Base-by-base conservation (phyloP, 73 alveolate genomes). In the Effrenium voratum region DNA sequence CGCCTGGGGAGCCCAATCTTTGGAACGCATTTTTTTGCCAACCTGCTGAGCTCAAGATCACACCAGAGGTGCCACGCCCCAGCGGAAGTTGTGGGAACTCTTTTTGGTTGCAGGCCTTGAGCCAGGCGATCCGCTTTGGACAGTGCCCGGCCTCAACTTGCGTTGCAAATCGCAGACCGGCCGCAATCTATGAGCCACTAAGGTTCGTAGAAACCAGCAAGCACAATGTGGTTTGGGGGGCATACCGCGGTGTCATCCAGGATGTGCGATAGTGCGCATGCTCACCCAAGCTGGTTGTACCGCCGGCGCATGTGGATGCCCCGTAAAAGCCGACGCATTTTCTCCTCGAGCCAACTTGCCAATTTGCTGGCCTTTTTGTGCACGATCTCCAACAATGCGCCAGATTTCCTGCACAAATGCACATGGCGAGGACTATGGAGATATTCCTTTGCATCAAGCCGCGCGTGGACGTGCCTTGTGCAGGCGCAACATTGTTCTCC, bases 391-490 rank as follows among this genome's bases (percentile, higher is more conserved):
- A n/a, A n/a, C n/a, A n/a, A n/a, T n/a, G n/a, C n/a, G n/a, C n/a
- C n/a, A n/a, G n/a, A n/a, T n/a, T n/a, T n/a, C n/a, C n/a, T n/a
- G n/a, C n/a, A n/a, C n/a, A n/a, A n/a, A 52, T 52, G 26, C 63
- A 12, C 63, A 8, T 8, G 26, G 63, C 63, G 34, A 63, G 96
- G 96, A 68, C 86, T 88, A 88, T 40, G 96, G 96, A n/a, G 75
- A 86, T 75, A 88, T 63, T 52, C 96, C 96, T 28, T 50, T 41
- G 57, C 85, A 88, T 38, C 96, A 88, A 76, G 96, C 96, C 4
- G 96, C 96, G 40, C 87, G 63, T n/a, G 96, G 96, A 12, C 96
- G 96, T 44, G 96, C 96, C n/a, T 46, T 88, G 86, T 88, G 96
- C 96, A 43, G 72, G 86, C 52, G 86, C 34, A 88, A 63, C 41